Evolutionary conservation across 1,284 basidiomycete genomes (phyloP), one percentile per base, ranked within the genome.

Genomic region (Sphaerobolus stellatus): DNA sequence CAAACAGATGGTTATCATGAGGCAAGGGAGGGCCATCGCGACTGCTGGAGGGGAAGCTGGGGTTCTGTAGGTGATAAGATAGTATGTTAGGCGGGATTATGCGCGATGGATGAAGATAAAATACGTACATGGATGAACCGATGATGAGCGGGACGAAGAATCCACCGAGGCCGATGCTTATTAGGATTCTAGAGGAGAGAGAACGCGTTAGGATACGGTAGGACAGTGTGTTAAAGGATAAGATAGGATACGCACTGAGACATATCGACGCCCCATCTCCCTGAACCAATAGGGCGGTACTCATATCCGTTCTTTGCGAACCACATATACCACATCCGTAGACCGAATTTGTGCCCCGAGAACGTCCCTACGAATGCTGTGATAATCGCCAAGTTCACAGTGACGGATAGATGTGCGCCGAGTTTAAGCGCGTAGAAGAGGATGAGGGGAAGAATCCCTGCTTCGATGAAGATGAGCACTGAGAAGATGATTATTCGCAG

Each of bases 341-440:
- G 56, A 0, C 64, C 63, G 24, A 70, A 54, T 51, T 69, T 70
- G 59, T 64, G 63, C 14, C 67, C 65, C n/a, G 64, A 65, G 29
- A 66, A 66, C 24, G 67, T 66, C 33, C 68, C 68, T 38, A 69
- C 66, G 45, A 68, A 58, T 16, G 61, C 61, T 20, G 68, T 70
- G 50, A 70, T 68, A 58, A 70, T 70, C 31, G 68, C 68, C 45
- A 70, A 64, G 57, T 68, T 70, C 36, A 61, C 68, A 14, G 68
- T 68, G 25, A 61, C 62, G 50, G 49, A 59, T 31, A 70, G 61
- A 46, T 69, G 68, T 0, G 68, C 67, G 29, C 68, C 68, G 67
- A 66, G 68, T 41, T 59, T 58, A 5, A 70, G 64, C 1, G 66
- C 60, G 57, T 65, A 70, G 62, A 68, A 70, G 38, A 70, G 62